phyloP scores from a whole-genome alignment of 2,329 filamentous ascomycete species.

The Corniculantispora saksenae region DNA sequence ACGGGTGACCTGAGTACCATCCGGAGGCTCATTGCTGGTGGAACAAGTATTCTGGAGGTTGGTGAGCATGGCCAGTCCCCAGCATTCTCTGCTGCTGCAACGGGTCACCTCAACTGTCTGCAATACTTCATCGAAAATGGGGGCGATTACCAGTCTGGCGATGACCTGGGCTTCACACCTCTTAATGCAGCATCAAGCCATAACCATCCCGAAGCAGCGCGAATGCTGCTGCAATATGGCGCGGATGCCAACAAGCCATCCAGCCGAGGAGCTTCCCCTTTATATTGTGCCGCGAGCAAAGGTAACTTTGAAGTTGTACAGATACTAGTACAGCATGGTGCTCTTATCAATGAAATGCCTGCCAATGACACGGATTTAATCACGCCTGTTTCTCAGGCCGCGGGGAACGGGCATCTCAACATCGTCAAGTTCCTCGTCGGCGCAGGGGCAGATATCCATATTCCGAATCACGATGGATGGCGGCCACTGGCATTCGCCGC shows the following conservation, averaged over 20 bases:
- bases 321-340: not conserved
- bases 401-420: conserved; percentile 1
- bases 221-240: not conserved
- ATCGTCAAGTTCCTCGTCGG: not conserved
- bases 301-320: not conserved
- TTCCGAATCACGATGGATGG: not conserved
- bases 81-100: conserved; percentile 3
- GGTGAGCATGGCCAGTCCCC: conserved; percentile 7
- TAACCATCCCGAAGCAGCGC: not conserved
- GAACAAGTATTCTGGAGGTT: not conserved
- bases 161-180: conserved; percentile 5
- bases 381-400: not conserved
- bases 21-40: conserved; percentile 8
- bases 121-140: conserved; percentile 6
- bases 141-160: conserved; percentile 2
- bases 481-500: not conserved
- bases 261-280: not conserved
- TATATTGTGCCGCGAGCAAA: not conserved
- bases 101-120: conserved; percentile 1
- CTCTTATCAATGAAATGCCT: not conserved
- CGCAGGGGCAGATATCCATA: conserved; percentile 9
- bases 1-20: conserved; percentile 2
- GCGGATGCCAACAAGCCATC: conserved; percentile 5
- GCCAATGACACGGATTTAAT: not conserved
- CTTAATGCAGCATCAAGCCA: conserved; percentile 11